A percentile compares a stretch with the other conserved stretches of the same genome.
These are phyloP conservation scores for Malus asiatica DNA, from an alignment of 306 rosid genomes.

Conservation along the genomic window DNA sequence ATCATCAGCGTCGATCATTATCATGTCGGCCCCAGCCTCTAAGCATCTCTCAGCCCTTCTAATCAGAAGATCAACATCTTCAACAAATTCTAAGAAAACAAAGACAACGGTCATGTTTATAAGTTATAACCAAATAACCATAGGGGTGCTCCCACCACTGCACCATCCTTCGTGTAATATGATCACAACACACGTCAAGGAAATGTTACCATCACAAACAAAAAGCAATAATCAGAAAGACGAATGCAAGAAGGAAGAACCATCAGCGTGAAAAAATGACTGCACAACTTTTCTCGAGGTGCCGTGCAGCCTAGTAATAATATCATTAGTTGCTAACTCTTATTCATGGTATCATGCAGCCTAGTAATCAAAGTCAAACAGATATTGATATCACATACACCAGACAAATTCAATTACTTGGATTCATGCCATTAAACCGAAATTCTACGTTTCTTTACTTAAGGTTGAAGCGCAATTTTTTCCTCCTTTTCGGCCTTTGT, in stretches of 20 bases:
- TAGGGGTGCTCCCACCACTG: neutral
- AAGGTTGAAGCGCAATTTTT: neutral
- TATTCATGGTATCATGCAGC: neutral
- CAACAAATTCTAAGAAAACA: slow-evolving; percentile 58
- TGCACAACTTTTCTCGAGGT: neutral
- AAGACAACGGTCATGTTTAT: neutral
- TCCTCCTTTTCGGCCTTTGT: neutral
- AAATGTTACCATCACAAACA: neutral
- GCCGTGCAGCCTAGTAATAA: neutral
- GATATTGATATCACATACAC: neutral
- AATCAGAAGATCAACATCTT: slow-evolving; percentile 81
- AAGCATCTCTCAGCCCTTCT: slow-evolving; percentile 90
- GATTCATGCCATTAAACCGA: neutral
- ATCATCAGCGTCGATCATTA: slow-evolving; percentile 79
- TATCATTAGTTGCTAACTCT: neutral
- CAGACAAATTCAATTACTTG: neutral
- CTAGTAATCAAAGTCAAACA: neutral
- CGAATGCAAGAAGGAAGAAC: neutral
- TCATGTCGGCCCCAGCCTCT: slow-evolving; percentile 96
- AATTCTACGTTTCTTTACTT: neutral
- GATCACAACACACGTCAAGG: neutral
- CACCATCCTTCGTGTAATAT: neutral
- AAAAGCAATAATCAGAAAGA: neutral
- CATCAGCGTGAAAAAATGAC: neutral
- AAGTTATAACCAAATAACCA: neutral